Percentiles rank a stretch among this genome's conserved stretches.
Conservation (phyloP, 257 asterid species). For the Solanum medicagineum region DNA sequence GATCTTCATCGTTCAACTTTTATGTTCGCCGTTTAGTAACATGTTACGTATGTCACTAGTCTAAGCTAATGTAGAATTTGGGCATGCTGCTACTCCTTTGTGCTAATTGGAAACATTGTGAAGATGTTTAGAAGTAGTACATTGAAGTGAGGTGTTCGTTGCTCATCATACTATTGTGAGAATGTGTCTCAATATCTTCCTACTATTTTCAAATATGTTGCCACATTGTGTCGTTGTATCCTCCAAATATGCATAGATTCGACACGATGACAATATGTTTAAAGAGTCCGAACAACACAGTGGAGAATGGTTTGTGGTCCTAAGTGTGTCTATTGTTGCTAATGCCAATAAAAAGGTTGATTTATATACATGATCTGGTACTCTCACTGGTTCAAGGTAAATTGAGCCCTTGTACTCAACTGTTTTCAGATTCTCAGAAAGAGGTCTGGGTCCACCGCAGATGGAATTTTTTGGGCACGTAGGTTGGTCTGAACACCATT, state of each 20-base stretch:
- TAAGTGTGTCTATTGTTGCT: neutral
- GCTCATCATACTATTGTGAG: neutral
- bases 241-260: neutral
- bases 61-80: neutral
- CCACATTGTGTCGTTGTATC: neutral
- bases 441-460: neutral
- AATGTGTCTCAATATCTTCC: neutral
- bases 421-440: neutral
- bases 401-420: neutral
- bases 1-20: neutral
- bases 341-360: neutral
- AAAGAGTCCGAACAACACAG: neutral
- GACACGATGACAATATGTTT: neutral
- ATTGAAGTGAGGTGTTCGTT: neutral
- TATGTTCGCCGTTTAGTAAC: neutral
- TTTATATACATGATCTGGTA: neutral
- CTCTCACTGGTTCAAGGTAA: neutral
- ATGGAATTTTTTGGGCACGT: neutral
- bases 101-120: neutral
- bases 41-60: neutral
- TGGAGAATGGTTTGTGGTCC: too few species aligned
- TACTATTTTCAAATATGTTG: neutral
- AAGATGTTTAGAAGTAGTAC: neutral
- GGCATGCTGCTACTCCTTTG: neutral
- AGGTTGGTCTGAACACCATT: neutral